These are phyloP conservation scores for Neonectria hederae DNA, from an alignment of 2,329 filamentous ascomycete genomes.

Conservation along the genomic window DNA sequence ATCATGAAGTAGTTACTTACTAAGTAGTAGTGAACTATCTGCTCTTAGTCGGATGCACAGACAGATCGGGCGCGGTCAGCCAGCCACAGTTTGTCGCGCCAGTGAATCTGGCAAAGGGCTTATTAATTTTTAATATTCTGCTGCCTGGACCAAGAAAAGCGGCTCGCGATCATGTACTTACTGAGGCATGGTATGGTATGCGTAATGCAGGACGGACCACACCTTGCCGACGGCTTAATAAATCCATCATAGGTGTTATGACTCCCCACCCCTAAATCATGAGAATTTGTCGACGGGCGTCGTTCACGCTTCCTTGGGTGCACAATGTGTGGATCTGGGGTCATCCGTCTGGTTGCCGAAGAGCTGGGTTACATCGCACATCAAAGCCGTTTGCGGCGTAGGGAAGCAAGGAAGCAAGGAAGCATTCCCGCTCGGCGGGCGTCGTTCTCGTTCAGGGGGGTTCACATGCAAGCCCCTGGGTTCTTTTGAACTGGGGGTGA, in stretches of 20 bases:
- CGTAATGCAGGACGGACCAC: neutral
- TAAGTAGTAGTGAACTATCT: too few species aligned
- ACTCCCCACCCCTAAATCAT: conserved; percentile 18
- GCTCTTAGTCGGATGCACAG: too few species aligned
- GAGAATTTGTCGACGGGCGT: conserved; percentile 1
- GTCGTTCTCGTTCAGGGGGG: neutral
- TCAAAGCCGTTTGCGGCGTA: neutral
- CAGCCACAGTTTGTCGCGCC: neutral
- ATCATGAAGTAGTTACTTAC: too few species aligned
- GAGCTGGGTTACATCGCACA: neutral
- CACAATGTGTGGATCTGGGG: neutral
- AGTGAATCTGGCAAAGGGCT: neutral
- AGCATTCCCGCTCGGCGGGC: neutral
- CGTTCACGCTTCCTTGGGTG: neutral
- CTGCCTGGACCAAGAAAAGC: conserved; percentile 15
- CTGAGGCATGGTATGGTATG: neutral
- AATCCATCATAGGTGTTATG: conserved; percentile 2
- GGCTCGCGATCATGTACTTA: conserved; percentile 6
- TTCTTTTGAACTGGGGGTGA: conserved; percentile 7
- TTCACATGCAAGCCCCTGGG: conserved; percentile 6
- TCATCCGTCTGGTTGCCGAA: neutral
- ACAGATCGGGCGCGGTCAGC: neutral
- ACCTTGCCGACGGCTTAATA: neutral
- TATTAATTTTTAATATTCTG: conserved; percentile 6
- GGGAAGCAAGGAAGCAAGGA: neutral